Conservation (phyloP, 1,284 basidiomycete genomes). For the Moesziomyces antarcticus region DNA sequence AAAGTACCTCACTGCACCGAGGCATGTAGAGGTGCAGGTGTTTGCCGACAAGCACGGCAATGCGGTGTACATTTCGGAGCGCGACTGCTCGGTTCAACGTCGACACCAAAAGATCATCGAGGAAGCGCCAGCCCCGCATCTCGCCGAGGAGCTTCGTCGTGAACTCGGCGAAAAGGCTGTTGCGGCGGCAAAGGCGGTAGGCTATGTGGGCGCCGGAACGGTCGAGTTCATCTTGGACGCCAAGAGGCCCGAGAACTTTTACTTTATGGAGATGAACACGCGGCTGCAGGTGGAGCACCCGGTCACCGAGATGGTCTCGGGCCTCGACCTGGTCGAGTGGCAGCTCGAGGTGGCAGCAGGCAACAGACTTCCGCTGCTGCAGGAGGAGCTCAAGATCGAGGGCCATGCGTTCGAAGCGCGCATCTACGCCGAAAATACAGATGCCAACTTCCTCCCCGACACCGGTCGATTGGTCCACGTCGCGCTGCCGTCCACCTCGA, state of each 20-base stretch:
- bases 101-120: constrained; percentile 95
- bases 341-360: constrained; percentile 86
- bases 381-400: constrained; percentile 81
- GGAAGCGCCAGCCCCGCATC: constrained; percentile 91
- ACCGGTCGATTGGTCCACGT: constrained; percentile 84
- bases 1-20: constrained; percentile 59
- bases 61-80: constrained; percentile 88
- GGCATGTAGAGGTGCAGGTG: constrained; percentile 79
- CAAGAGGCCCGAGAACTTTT: constrained; percentile 41
- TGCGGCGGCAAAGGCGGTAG: constrained; percentile 87
- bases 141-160: constrained; percentile 78
- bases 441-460: constrained; percentile 80
- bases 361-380: constrained; percentile 81
- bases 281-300: constrained; percentile 84
- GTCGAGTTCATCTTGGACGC: constrained; percentile 70
- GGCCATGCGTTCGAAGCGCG: constrained; percentile 95
- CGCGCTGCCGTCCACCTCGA: constrained; percentile 68
- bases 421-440: constrained; percentile 89
- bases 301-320: constrained; percentile 93
- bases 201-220: constrained; percentile 95
- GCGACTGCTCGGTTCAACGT: constrained; percentile 93
- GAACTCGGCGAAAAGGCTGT: constrained; percentile 88
- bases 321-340: constrained; percentile 92
- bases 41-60: constrained; percentile 72
- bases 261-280: constrained; percentile 76